Percentiles rank a stretch among this genome's conserved stretches.
Evolutionary conservation across 805 yeast species (phyloP).

Genomic region (Hanseniaspora mollemarum): DNA sequence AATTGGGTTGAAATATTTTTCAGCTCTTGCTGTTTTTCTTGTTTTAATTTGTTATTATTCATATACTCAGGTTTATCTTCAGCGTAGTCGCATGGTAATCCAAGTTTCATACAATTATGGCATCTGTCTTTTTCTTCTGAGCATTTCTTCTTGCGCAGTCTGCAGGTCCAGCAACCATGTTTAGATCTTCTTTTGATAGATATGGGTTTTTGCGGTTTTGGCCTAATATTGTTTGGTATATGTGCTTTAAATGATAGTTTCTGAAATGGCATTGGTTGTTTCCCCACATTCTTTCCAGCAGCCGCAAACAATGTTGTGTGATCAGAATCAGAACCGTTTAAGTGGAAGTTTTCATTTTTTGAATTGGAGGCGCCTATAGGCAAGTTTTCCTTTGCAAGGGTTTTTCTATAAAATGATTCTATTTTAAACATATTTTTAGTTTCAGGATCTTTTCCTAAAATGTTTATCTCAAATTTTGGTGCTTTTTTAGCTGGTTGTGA

Average conservation of each 20-base stretch:
- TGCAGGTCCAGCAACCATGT: slow-evolving; percentile 70
- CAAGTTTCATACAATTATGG: slow-evolving; percentile 44
- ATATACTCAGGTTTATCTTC: slow-evolving; percentile 44
- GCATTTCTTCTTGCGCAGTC: slow-evolving; percentile 62
- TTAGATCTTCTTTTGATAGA: slow-evolving; percentile 34
- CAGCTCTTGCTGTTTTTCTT: slow-evolving; percentile 42
- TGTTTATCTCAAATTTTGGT: neutral
- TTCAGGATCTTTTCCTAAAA: neutral
- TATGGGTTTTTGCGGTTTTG: neutral
- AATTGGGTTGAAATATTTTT: slow-evolving; percentile 35
- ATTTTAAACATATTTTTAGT: no score
- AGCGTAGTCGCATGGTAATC: slow-evolving; percentile 47
- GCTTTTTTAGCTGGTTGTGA: neutral
- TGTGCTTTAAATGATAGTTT: neutral
- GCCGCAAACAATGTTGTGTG: neutral
- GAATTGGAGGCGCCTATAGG: no score
- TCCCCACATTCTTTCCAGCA: neutral
- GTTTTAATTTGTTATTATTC: slow-evolving; percentile 33
- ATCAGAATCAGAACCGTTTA: neutral
- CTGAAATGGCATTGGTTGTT: neutral
- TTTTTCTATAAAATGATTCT: no score
- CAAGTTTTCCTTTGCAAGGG: no score
- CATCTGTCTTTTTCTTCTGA: slow-evolving; percentile 56
- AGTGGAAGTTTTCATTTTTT: no score
- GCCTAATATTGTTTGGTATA: neutral